Evolutionary conservation across 441 rosid genomes (phyloP).

Genomic region (Corymbia calophylla): DNA sequence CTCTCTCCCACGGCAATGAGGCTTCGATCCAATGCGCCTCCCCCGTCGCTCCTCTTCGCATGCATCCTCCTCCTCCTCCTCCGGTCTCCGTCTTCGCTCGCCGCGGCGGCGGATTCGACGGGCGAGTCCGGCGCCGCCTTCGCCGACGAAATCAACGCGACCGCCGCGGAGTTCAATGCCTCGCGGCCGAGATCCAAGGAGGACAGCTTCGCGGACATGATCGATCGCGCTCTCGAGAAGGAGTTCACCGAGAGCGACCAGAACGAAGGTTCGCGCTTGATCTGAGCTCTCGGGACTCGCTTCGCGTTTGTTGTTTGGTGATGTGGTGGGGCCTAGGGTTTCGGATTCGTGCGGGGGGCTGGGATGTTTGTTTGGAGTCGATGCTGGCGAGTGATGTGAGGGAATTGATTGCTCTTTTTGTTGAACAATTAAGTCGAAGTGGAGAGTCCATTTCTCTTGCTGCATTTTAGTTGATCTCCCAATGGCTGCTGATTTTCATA

Average conservation of each 20-base stretch:
- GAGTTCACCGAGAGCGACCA: constrained; percentile 93
- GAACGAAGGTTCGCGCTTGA: constrained; percentile 61
- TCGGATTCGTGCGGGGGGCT: constrained; percentile 1
- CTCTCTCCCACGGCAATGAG: constrained; percentile 20
- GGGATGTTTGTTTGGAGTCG: neutral
- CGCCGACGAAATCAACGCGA: constrained; percentile 51
- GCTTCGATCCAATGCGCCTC: constrained; percentile 8
- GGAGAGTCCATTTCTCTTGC: neutral
- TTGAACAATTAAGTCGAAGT: neutral
- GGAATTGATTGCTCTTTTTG: neutral
- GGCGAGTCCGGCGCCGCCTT: constrained; percentile 19
- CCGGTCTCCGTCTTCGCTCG: constrained; percentile 17
- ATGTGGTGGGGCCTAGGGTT: constrained; percentile 20
- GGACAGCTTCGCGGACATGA: constrained; percentile 82
- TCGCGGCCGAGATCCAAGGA: constrained; percentile 56
- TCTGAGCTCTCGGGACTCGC: constrained; percentile 26
- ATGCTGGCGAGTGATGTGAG: neutral
- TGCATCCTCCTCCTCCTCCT: constrained; percentile 26
- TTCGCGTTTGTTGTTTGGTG: neutral
- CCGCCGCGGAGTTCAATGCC: constrained; percentile 33
- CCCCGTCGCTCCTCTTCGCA: constrained; percentile 18
- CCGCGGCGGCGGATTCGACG: neutral
- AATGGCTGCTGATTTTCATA: neutral
- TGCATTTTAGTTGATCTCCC: neutral
- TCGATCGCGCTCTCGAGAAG: constrained; percentile 91